A percentile compares a stretch with the other conserved stretches of the same genome.
phyloP scores from a whole-genome alignment of 768 basidiomycete species.

The Chalciporus chontae region DNA sequence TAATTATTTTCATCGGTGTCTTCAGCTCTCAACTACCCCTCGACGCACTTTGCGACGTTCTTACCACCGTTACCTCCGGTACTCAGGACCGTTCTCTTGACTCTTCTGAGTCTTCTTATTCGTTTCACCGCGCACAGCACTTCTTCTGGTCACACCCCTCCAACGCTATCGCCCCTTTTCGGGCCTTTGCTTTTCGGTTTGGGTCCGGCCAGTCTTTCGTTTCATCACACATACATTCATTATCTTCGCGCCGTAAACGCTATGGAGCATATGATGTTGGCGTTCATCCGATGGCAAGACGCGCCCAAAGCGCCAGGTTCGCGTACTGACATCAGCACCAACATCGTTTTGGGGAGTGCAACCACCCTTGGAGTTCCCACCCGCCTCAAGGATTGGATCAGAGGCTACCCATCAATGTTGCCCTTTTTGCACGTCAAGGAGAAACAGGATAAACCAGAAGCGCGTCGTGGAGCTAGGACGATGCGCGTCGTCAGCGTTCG shows the following conservation, averaged over 20 bases:
- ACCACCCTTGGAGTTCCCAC: conserved; percentile 70
- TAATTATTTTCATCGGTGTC: conserved; percentile 17
- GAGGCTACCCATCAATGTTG: conserved; percentile 82
- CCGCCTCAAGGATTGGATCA: conserved; percentile 88
- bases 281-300: conserved; percentile 84
- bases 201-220: conserved; percentile 45
- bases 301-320: conserved; percentile 38
- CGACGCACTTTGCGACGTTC: conserved; percentile 70
- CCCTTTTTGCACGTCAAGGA: conserved; percentile 53
- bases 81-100: conserved; percentile 57
- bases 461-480: conserved; percentile 73
- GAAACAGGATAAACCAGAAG: conserved; percentile 50
- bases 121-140: conserved; percentile 81
- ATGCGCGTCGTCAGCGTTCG: conserved; percentile 75
- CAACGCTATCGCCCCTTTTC: conserved; percentile 85
- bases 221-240: conserved; percentile 56
- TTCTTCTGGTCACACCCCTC: conserved; percentile 86
- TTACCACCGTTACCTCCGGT: conserved; percentile 50
- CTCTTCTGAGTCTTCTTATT: conserved; percentile 76
- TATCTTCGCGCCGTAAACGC: conserved; percentile 85
- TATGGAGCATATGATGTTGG: conserved; percentile 89
- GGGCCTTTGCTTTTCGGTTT: conserved; percentile 89
- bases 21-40: conserved; percentile 60
- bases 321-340: conserved; percentile 30
- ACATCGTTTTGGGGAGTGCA: conserved; percentile 43